Evolutionary conservation across 768 basidiomycete species (phyloP).

Genomic region (Hypholoma fasciculare): DNA sequence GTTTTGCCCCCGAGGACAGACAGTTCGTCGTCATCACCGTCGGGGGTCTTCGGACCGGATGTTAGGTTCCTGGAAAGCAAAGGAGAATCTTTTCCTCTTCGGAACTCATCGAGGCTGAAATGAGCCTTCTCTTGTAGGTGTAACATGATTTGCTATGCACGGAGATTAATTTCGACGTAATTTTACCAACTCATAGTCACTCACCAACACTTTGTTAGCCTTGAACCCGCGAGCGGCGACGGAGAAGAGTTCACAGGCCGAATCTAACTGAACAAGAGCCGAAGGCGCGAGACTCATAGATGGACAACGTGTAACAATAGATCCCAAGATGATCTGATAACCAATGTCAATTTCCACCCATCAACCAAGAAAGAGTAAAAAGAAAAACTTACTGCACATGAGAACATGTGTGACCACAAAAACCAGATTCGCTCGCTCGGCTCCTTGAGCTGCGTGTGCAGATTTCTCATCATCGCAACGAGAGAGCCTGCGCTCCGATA

Average conservation of each 20-base stretch:
- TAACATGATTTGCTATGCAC: conserved; percentile 59
- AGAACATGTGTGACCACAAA: conserved; percentile 63
- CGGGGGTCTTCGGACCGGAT: conserved; percentile 38
- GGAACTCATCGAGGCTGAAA: conserved; percentile 60
- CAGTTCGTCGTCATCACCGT: conserved; percentile 62
- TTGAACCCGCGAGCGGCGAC: conserved; percentile 67
- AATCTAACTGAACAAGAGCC: conserved; percentile 71
- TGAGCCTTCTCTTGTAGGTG: conserved; percentile 67
- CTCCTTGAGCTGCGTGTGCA: conserved; percentile 63
- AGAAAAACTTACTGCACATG: conserved; percentile 53
- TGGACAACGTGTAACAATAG: conserved; percentile 76
- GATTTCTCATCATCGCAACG: conserved; percentile 68
- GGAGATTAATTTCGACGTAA: not conserved
- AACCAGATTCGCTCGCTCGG: conserved; percentile 68
- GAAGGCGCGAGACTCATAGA: conserved; percentile 79
- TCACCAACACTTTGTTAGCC: conserved; percentile 65
- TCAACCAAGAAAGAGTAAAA: not conserved
- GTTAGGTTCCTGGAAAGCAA: conserved; percentile 32
- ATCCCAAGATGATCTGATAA: conserved; percentile 64
- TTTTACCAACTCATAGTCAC: conserved; percentile 9
- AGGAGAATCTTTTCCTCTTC: conserved; percentile 54
- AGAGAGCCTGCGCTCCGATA: conserved; percentile 74
- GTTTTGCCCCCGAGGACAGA: conserved; percentile 66
- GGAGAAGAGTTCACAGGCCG: conserved; percentile 73
- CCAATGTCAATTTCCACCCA: not conserved